Conservation (phyloP, 805 yeast genomes). For the Ogataea naganishii region DNA sequence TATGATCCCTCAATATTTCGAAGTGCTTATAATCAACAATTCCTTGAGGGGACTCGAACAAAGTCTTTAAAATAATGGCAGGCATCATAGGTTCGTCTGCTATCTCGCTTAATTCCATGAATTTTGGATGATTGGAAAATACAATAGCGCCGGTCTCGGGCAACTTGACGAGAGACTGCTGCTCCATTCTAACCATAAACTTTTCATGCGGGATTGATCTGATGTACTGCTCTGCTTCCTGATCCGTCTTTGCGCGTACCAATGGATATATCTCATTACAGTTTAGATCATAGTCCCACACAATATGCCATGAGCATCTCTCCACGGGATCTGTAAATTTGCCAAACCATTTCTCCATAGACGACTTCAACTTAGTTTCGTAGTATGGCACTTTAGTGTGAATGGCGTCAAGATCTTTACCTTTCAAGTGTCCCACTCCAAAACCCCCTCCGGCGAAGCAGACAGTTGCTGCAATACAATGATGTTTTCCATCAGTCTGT, state of each 20-base stretch:
- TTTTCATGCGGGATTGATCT: constrained; percentile 27
- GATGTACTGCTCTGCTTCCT: constrained; percentile 21
- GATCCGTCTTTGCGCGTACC: constrained; percentile 28
- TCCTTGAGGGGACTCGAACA: constrained; percentile 36
- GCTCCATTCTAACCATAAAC: constrained; percentile 37
- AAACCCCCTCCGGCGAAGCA: constrained; percentile 47
- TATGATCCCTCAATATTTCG: constrained; percentile 32
- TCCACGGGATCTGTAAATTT: constrained; percentile 36
- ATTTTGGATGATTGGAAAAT: constrained; percentile 23
- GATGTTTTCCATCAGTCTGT: constrained; percentile 28
- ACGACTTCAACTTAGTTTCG: constrained; percentile 33
- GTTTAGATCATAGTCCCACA: constrained; percentile 36
- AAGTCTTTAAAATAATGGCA: constrained; percentile 28
- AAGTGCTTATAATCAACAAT: constrained; percentile 39
- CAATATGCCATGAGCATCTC: constrained; percentile 40
- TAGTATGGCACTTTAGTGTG: constrained; percentile 42
- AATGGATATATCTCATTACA: constrained; percentile 21
- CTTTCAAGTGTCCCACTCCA: constrained; percentile 24
- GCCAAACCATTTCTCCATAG: constrained; percentile 44
- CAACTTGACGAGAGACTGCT: constrained; percentile 36
- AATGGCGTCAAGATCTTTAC: constrained; percentile 31
- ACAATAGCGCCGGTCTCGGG: constrained; percentile 29
- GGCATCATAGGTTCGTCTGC: constrained; percentile 42
- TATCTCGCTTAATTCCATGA: constrained; percentile 31
- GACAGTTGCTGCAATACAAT: constrained; percentile 42